Conservation (phyloP, 495 filamentous ascomycete genomes). For the Baudoinia panamericana region DNA sequence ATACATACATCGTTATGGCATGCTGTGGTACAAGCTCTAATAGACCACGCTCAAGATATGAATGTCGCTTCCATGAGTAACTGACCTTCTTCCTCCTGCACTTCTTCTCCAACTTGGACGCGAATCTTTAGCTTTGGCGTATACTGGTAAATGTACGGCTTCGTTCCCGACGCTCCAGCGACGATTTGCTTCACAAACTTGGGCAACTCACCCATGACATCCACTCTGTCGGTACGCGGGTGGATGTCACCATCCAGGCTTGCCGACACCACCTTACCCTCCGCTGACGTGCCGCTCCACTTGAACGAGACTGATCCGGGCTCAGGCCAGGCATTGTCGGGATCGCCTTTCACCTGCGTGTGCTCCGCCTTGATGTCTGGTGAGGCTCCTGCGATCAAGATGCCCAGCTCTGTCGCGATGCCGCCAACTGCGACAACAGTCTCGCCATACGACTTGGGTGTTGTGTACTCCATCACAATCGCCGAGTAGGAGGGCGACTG, state of each 20-base stretch:
- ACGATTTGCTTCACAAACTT: slow-evolving; percentile 91
- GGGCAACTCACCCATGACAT: slow-evolving; percentile 93
- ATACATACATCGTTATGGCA: no score
- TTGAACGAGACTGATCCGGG: slow-evolving; percentile 59
- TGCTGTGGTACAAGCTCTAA: no score
- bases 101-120: slow-evolving; percentile 68
- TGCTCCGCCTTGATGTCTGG: slow-evolving; percentile 46
- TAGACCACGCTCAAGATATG: slow-evolving; percentile 66
- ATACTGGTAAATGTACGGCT: slow-evolving; percentile 96
- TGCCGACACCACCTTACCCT: slow-evolving; percentile 57
- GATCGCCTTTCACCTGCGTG: slow-evolving; percentile 51
- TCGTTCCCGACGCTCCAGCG: slow-evolving; percentile 71
- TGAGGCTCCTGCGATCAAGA: slow-evolving; percentile 55
- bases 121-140: slow-evolving; percentile 53
- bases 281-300: slow-evolving; percentile 69
- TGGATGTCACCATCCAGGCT: slow-evolving; percentile 55
- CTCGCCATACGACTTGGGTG: slow-evolving; percentile 84
- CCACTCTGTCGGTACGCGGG: slow-evolving; percentile 66
- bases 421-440: slow-evolving; percentile 77
- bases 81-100: slow-evolving; percentile 59
- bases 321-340: slow-evolving; percentile 77
- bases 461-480: slow-evolving; percentile 90
- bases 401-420: slow-evolving; percentile 64
- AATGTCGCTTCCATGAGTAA: slow-evolving; percentile 83
- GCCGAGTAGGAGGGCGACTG: slow-evolving; percentile 77